These are phyloP conservation scores for Rhodotorula paludigena DNA, from an alignment of 768 basidiomycete genomes.

Conservation along the genomic window DNA sequence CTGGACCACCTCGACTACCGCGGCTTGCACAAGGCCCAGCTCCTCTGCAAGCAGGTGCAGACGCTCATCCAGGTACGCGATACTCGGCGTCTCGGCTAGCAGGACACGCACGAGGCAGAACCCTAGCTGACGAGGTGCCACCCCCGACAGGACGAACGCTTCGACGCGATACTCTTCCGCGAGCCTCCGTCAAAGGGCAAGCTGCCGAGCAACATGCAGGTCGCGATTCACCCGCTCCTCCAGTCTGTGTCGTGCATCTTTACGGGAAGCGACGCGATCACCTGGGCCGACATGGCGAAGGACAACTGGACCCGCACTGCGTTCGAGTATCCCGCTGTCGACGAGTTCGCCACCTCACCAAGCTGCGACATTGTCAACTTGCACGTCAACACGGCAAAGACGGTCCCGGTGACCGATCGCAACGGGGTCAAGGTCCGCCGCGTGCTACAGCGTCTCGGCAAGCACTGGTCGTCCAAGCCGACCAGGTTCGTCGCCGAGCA, in stretches of 20 bases:
- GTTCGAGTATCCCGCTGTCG: not conserved
- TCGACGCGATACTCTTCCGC: not conserved
- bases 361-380: not conserved
- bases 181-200: not conserved
- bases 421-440: not conserved
- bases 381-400: not conserved
- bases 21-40: not conserved
- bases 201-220: not conserved
- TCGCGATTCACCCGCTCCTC: conserved; percentile 1
- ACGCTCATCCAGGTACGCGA: not conserved
- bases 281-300: not conserved
- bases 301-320: not conserved
- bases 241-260: not conserved
- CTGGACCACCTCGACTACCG: not conserved
- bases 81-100: not conserved
- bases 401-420: not conserved
- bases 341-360: not conserved
- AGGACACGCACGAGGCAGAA: not conserved
- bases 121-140: not conserved
- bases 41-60: not conserved
- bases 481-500: fast-evolving
- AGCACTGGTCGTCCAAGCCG: not conserved
- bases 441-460: not conserved
- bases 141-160: not conserved
- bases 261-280: not conserved